phyloP scores from a whole-genome alignment of 169 alveolate genomes.

The Plasmodium sp. region DNA sequence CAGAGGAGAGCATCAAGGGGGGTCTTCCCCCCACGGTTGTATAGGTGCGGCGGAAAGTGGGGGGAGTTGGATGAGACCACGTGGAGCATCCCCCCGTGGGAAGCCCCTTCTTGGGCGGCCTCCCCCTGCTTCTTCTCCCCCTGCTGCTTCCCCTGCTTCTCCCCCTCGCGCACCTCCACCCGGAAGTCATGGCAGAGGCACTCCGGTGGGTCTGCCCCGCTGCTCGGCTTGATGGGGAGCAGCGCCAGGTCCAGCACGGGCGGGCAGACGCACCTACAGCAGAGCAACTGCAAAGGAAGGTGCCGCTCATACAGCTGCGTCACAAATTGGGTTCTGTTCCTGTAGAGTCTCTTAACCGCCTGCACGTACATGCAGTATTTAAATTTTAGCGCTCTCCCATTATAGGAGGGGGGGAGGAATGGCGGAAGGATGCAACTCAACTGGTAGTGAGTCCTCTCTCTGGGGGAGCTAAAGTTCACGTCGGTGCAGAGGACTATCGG shows the following conservation, averaged over 20 bases:
- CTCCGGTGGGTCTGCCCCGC: neutral
- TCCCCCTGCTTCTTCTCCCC: neutral
- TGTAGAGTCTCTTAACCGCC: constrained; percentile 33
- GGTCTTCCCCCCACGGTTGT: neutral
- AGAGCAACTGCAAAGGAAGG: constrained; percentile 4
- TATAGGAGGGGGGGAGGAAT: constrained; percentile 45
- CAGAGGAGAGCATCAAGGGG: constrained; percentile 2
- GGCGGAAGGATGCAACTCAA: constrained; percentile 15
- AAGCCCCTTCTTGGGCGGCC: neutral
- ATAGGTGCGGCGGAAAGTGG: neutral
- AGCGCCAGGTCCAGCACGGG: neutral
- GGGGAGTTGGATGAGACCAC: neutral
- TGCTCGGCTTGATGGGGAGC: constrained; percentile 1
- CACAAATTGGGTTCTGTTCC: constrained; percentile 23
- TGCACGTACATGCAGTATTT: constrained; percentile 31
- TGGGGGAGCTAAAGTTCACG: neutral
- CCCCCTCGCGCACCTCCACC: neutral
- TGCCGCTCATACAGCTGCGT: constrained; percentile 13
- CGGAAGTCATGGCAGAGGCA: constrained; percentile 12
- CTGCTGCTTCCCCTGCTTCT: too few species aligned
- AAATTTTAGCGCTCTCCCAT: constrained; percentile 27
- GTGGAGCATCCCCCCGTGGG: neutral
- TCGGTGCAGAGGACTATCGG: constrained; percentile 30
- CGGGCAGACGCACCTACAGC: neutral
- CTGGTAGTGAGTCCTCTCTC: neutral